Base-by-base conservation (phyloP, 306 rosid genomes). In the Castanospermum australe region DNA sequence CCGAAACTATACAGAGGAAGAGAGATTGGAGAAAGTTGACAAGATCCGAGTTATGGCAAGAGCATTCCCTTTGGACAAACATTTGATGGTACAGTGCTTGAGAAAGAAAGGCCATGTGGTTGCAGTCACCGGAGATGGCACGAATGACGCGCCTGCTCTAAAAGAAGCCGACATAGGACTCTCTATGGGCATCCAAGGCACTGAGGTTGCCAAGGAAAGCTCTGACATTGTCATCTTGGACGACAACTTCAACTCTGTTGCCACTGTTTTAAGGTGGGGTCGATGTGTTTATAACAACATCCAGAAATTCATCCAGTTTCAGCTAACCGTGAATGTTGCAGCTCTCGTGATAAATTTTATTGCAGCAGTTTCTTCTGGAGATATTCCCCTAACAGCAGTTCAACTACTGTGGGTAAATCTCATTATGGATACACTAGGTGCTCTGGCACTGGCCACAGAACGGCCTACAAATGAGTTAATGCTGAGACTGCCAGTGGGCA, bases 81-180 rank as follows among this genome's bases (percentile, higher is more conserved):
- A 79, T 54, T 52, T 92, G 81, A 92, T 94, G 98, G 97, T 94
- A 17, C 89, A 91, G 39, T 91, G 96, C 81, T 74, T 94, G 44
- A 90, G 82, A 81, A 81, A 62, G 69, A 89, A 82, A 73, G 94
- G 96, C 38, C 96, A 94, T 21, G 98, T 94, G 36, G 98, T 89
- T 78, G 94, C 97, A 20, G 97, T 94, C 70, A 94, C 96, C 0
- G 98, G 97, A 80, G 98, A 94, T 41, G 98, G 98, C 36, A 94
- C 97, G 0, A 94, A 94, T 5, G 97, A 92, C 4, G 98, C 96
- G 1, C 97, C 97, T 12, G 96, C 98, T 2, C 50, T 94, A 63
- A 94, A 92, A 77, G 98, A 90, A 86, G 98, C 98, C 42, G 94
- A 94, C 60, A 77, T 94, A 70, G 98, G 97, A 71, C 98, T 92